Conservation (phyloP, 305 asterid species). For the Caryopteris hybrid region DNA sequence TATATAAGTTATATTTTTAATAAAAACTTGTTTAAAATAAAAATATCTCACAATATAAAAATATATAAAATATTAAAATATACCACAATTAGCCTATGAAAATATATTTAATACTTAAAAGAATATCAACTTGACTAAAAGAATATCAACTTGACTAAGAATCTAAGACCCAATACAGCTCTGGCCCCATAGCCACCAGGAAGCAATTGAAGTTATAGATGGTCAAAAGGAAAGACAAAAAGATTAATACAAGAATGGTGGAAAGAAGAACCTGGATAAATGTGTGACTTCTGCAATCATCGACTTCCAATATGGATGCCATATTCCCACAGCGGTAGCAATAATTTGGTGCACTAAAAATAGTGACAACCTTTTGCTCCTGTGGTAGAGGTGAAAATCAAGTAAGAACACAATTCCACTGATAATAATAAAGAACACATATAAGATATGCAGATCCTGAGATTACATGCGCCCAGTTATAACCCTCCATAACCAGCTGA, state of each 20-base stretch:
- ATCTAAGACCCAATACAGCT: neutral
- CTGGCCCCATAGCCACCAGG: neutral
- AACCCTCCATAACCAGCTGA: conserved; percentile 99
- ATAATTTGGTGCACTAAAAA: conserved; percentile 90
- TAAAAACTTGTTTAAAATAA: no score
- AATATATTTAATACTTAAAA: no score
- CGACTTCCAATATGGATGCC: conserved; percentile 95
- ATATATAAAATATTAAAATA: no score
- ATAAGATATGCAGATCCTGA: neutral
- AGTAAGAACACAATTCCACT: conserved; percentile 8
- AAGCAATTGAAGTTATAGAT: neutral
- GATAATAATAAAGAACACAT: neutral
- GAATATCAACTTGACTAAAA: no score
- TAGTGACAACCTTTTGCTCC: conserved; percentile 97
- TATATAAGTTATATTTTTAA: no score
- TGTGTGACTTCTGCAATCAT: conserved; percentile 84
- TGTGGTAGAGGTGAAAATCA: conserved; percentile 22
- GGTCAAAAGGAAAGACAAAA: neutral
- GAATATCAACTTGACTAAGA: no score
- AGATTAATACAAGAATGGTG: neutral
- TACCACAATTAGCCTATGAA: no score
- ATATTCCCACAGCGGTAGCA: conserved; percentile 96
- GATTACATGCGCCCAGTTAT: conserved; percentile 95
- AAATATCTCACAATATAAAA: no score
- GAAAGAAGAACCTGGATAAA: conserved; percentile 64